These are phyloP conservation scores for Aspergillus versicolor DNA, from an alignment of 2,329 filamentous ascomycete species.

Conservation along the genomic window DNA sequence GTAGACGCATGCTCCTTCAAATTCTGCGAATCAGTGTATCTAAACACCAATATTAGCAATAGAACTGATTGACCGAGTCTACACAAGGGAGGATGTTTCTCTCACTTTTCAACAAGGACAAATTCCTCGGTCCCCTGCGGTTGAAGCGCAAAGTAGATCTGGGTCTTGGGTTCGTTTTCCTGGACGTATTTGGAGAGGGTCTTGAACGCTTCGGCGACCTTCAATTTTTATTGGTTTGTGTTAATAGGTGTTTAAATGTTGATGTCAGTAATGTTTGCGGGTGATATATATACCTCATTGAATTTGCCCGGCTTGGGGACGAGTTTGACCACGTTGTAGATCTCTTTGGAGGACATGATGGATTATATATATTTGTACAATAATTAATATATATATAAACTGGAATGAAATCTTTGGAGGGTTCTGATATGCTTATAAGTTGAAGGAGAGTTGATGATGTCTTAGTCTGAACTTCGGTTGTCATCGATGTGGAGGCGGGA, in stretches of 20 bases:
- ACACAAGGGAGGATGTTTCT: neutral
- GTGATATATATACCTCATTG: conserved; percentile 12
- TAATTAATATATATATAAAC: neutral
- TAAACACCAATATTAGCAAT: neutral
- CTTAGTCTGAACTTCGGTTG: neutral
- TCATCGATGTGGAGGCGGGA: conserved; percentile 6
- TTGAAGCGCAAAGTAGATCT: conserved; percentile 21
- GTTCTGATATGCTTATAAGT: neutral
- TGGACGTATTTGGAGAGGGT: conserved; percentile 17
- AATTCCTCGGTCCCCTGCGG: conserved; percentile 18
- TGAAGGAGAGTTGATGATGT: neutral
- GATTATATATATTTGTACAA: neutral
- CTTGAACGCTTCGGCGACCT: conserved; percentile 18
- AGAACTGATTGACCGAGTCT: neutral
- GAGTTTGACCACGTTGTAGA: conserved; percentile 22
- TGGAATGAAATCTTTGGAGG: neutral
- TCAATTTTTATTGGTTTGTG: too few species aligned
- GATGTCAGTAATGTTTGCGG: neutral
- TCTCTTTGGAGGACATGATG: conserved; percentile 13
- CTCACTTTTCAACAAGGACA: conserved; percentile 22
- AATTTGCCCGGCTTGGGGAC: conserved; percentile 21
- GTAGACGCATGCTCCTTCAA: conserved; percentile 18
- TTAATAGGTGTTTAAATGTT: too few species aligned
- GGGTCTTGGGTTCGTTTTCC: conserved; percentile 19
- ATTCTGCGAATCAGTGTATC: conserved; percentile 19